Evolutionary conservation across 2,329 filamentous ascomycete genomes (phyloP).

Genomic region (Penicillium sp.): DNA sequence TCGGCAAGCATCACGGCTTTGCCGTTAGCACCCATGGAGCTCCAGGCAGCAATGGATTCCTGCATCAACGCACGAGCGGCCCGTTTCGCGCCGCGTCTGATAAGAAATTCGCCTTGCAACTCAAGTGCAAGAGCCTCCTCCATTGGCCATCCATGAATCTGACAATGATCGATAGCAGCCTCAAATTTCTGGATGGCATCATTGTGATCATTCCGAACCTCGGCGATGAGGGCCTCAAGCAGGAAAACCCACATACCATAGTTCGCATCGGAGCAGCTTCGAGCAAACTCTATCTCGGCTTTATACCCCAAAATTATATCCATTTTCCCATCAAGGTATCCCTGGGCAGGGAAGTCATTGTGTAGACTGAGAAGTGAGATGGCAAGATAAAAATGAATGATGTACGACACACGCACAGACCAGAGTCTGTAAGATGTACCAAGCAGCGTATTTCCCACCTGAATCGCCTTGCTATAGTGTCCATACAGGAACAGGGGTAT

Average conservation of each 20-base stretch:
- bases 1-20: constrained; percentile 59
- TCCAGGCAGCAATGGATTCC: constrained; percentile 60
- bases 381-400: constrained; percentile 48
- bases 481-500: constrained; percentile 50
- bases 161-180: constrained; percentile 60
- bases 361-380: constrained; percentile 45
- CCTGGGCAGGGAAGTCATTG: constrained; percentile 42
- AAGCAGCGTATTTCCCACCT: constrained; percentile 43
- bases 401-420: constrained; percentile 45
- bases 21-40: constrained; percentile 57
- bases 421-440: constrained; percentile 46
- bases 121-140: constrained; percentile 63
- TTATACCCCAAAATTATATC: constrained; percentile 52
- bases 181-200: constrained; percentile 52
- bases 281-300: constrained; percentile 53
- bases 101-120: constrained; percentile 59
- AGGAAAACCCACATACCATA: constrained; percentile 60
- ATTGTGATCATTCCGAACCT: constrained; percentile 48
- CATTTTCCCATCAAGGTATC: constrained; percentile 50
- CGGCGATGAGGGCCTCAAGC: constrained; percentile 56
- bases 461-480: constrained; percentile 46
- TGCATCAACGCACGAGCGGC: constrained; percentile 59
- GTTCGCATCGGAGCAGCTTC: constrained; percentile 58
- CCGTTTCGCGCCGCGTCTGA: constrained; percentile 57
- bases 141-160: constrained; percentile 57